Base-by-base conservation (phyloP, 768 basidiomycete genomes). In the Vararia minispora region DNA sequence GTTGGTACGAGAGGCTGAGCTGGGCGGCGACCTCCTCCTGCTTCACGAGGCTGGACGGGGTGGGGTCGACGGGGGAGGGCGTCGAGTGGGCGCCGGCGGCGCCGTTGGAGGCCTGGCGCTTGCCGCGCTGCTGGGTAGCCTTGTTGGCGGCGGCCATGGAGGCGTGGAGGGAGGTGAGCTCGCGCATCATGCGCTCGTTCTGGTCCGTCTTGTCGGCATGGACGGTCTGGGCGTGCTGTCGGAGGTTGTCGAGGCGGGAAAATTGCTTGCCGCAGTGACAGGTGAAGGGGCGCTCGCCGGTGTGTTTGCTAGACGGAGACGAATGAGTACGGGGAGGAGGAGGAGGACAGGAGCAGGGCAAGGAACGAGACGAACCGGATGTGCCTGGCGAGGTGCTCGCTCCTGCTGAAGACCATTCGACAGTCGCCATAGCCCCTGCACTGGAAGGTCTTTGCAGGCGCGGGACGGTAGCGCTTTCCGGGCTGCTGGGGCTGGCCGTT, bases 181-280 rank as follows among this genome's bases (percentile, higher is more conserved):
- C 82, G 48, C 83, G 78, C 85, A 91, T 90, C 86, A 89, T 90
- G 37, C 72, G 65, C 56, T 87, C 84, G 64, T 92, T 92, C 61
- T 78, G 73, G 0, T 84, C 83, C 57, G 76, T 76, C 65, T 88
- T 86, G 57, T 95, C 90, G n/a, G 89, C 79, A 52, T 98, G 94
- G 1, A 95, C 91, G 5, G 92, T 94, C 68, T 92, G 86, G 0
- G 91, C 88, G 58, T 98, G 94, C 56, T 98, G 94, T 32, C 94
- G 79, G 2, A 98, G 73, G 54, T 98, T 98, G 62, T 98, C 94
- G 55, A 98, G 79, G 10, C 94, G 79, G 5, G 89, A 91, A 56
- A 97, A 97, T 48, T 92, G 82, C 59, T 94, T 92, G 10, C 79
- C 74, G 65, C 94, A 98, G 56, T 97, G 92, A 54, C 94, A 98